Conservation (phyloP, 306 rosid species). For the Fragaria vesca region DNA sequence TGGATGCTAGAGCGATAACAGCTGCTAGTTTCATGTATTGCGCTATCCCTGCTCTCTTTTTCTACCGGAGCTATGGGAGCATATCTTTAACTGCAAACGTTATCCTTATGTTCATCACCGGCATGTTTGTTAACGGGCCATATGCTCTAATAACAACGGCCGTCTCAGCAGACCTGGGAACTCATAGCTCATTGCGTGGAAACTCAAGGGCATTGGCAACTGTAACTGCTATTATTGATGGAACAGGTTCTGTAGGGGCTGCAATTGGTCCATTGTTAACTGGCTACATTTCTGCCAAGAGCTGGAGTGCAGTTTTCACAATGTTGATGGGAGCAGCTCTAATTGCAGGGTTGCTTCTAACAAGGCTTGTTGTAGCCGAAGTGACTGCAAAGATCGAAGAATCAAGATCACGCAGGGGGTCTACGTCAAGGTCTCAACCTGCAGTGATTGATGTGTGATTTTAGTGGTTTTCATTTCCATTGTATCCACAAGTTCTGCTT, state of each 20-base stretch:
- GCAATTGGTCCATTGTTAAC: slow-evolving; percentile 91
- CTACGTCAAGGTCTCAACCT: slow-evolving; percentile 29
- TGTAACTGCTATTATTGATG: slow-evolving; percentile 92
- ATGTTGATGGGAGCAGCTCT: slow-evolving; percentile 94
- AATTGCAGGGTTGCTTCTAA: slow-evolving; percentile 81
- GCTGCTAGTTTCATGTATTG: slow-evolving; percentile 99
- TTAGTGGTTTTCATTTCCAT: neutral
- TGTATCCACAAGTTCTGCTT: slow-evolving; percentile 23
- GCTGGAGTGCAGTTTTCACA: slow-evolving; percentile 88
- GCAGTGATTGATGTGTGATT: slow-evolving; percentile 40
- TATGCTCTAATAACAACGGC: slow-evolving; percentile 98
- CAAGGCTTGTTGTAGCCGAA: slow-evolving; percentile 79
- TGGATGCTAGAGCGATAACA: slow-evolving; percentile 90
- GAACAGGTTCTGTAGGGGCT: slow-evolving; percentile 97
- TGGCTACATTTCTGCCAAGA: slow-evolving; percentile 73
- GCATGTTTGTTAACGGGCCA: slow-evolving; percentile 95
- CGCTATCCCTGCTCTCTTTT: slow-evolving; percentile 92
- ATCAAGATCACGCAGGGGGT: slow-evolving; percentile 44
- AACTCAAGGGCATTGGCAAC: slow-evolving; percentile 93
- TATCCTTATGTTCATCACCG: slow-evolving; percentile 74
- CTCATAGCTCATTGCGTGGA: slow-evolving; percentile 80
- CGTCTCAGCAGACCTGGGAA: slow-evolving; percentile 95
- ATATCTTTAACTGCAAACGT: slow-evolving; percentile 55
- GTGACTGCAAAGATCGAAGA: slow-evolving; percentile 70
- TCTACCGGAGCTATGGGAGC: slow-evolving; percentile 73